Percentiles rank a stretch among this genome's conserved stretches.
Evolutionary conservation across 371 early-diverging fungal species (phyloP).

Genomic region (Batkoa obscura): DNA sequence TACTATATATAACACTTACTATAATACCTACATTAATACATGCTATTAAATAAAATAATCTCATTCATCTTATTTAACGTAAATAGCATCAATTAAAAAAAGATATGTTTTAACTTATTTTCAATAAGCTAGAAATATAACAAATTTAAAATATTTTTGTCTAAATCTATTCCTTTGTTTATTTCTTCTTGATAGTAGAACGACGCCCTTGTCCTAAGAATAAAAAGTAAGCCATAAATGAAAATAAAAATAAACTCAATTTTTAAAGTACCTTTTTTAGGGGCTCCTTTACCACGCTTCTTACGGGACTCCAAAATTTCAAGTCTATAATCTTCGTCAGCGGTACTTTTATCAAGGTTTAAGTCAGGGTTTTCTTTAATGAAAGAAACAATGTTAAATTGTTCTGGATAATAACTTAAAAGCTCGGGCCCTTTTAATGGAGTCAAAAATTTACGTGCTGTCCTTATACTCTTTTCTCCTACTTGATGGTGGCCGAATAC

Average conservation of each 20-base stretch:
- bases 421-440: conserved; percentile 3
- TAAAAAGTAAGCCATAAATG: background rate
- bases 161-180: too few species aligned
- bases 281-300: conserved; percentile 6
- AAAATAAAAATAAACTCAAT: background rate
- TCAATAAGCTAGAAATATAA: too few species aligned
- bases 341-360: background rate
- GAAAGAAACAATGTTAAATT: background rate
- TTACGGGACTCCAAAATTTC: background rate
- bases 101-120: too few species aligned
- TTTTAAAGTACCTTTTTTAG: conserved; percentile 3
- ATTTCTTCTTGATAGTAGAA: conserved; percentile 2
- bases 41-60: too few species aligned
- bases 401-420: conserved; percentile 2
- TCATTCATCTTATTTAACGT: too few species aligned
- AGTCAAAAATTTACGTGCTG: background rate
- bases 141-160: too few species aligned
- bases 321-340: conserved; percentile 3
- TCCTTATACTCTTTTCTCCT: background rate
- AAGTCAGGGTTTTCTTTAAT: background rate
- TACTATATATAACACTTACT: too few species aligned
- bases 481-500: background rate
- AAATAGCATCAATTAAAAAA: too few species aligned
- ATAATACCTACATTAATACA: too few species aligned
- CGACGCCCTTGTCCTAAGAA: conserved; percentile 2